Evolutionary conservation across 495 filamentous ascomycete genomes (phyloP).

Genomic region (Podospora pseudopauciseta): DNA sequence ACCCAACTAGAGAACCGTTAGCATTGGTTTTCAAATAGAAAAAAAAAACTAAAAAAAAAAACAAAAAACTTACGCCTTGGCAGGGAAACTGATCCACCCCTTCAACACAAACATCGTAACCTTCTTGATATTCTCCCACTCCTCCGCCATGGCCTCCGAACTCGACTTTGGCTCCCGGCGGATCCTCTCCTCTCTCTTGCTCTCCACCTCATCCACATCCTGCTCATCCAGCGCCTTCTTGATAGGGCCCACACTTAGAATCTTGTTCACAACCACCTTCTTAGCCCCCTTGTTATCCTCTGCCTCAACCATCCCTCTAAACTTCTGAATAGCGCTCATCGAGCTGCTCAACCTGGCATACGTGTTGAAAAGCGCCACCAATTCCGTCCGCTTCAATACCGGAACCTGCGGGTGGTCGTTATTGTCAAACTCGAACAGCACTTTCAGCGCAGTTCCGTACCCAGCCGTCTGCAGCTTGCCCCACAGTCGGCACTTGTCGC

Average conservation of each 20-base stretch:
- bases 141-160: conserved; percentile 55
- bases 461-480: conserved; percentile 96
- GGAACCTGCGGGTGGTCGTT: conserved; percentile 68
- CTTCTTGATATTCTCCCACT: conserved; percentile 58
- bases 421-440: conserved; percentile 91
- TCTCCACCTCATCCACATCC: conserved; percentile 22
- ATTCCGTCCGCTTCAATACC: conserved; percentile 76
- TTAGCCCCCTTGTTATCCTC: conserved; percentile 40
- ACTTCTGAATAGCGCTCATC: conserved; percentile 67
- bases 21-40: conserved; percentile 2
- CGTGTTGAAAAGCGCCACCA: conserved; percentile 93
- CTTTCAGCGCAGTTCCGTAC: conserved; percentile 91
- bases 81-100: conserved; percentile 67
- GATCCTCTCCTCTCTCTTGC: conserved; percentile 40
- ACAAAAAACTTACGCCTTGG: conserved; percentile 60
- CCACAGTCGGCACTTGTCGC: conserved; percentile 98
- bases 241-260: neutral
- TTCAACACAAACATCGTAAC: conserved; percentile 62
- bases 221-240: conserved; percentile 13
- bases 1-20: conserved; percentile 49
- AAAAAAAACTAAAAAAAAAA: neutral
- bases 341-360: conserved; percentile 80
- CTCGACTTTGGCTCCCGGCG: conserved; percentile 24
- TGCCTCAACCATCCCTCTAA: conserved; percentile 65
- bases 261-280: conserved; percentile 36